Evolutionary conservation across 352 stramenopile species (phyloP).

Genomic region (Globisporangium ultimum): DNA sequence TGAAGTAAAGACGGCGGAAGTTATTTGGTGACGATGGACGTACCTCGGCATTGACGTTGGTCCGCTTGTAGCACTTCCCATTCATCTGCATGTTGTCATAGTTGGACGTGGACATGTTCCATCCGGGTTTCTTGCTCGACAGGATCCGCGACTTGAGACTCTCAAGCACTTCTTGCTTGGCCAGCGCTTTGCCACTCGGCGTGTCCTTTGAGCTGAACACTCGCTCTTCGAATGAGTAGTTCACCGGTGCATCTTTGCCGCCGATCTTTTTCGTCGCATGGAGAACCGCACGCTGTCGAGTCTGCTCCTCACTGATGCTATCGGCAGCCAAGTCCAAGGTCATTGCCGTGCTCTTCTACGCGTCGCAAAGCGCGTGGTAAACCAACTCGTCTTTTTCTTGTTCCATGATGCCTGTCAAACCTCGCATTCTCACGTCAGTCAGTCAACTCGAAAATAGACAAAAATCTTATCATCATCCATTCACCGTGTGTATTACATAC

Average conservation of each 20-base stretch:
- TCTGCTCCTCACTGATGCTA: slow-evolving; percentile 17
- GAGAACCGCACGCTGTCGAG: slow-evolving; percentile 13
- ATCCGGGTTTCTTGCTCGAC: slow-evolving; percentile 45
- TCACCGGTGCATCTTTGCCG: slow-evolving; percentile 47
- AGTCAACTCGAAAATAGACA: slow-evolving; percentile 7
- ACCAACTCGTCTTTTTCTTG: no score
- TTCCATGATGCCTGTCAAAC: no score
- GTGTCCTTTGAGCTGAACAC: slow-evolving; percentile 71
- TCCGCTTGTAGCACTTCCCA: slow-evolving; percentile 75
- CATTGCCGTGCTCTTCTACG: not conserved
- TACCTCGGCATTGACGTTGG: slow-evolving; percentile 76
- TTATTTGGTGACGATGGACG: not conserved
- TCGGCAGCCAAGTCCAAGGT: slow-evolving; percentile 4
- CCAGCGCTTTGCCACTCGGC: slow-evolving; percentile 39
- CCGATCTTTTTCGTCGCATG: slow-evolving; percentile 69
- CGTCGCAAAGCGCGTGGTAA: no score
- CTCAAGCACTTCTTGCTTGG: slow-evolving; percentile 63
- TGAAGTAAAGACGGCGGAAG: no score
- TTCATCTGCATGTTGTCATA: slow-evolving; percentile 73
- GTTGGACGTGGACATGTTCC: slow-evolving; percentile 66
- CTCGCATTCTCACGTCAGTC: not conserved
- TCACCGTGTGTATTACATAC: slow-evolving; percentile 4
- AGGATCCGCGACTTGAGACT: slow-evolving; percentile 61
- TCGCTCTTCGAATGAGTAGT: slow-evolving; percentile 68
- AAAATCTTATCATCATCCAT: slow-evolving; percentile 1